Base-by-base conservation (phyloP, 768 basidiomycete genomes). In the Pleurotus tuoliensis region DNA sequence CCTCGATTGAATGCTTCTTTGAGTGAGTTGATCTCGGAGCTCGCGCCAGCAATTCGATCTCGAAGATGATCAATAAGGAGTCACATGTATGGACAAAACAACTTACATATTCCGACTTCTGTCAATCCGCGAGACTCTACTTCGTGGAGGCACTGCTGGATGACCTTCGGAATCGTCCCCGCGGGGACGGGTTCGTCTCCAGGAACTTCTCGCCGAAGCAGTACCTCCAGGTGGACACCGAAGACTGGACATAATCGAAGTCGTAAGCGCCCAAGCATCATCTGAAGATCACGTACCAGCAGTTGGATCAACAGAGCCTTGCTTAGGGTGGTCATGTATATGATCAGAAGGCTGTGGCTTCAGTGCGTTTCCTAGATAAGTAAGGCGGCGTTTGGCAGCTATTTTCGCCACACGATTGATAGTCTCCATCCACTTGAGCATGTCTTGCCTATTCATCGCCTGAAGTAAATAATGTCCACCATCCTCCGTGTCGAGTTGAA, bases 31-130 rank as follows among this genome's bases (percentile, higher is more conserved):
- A 91, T 88, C 58, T 87, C 86, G 0, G 79, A 82, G 11, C 77
- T 76, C 5, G 90, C 89, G 1, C 92, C 92, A 8, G 91, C 86
- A 56, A 94, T 85, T 50, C 92, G 91, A 72, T 93, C 91, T 92
- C 58, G 39, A 20, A 49, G 30, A 15, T 22, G 43, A 56, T 61
- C 15, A 52, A 18, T 8, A 4, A 7, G 22, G 30, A 56, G 47
- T 16, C 7, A 20, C 47, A 44, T 37, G 9, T 37, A 24, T 5
- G 53, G 43, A 16, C 22, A 24, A 53, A 27, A n/a, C 18, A 20
- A 76, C 87, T 63, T 69, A 90, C 91, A 94, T 24, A 94, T 90
- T 13, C 92, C 92, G 60, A 88, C 83, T 76, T 94, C 92, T 15
- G 73, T 82, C 61, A 94, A 71, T 11, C 92, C 92, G 54, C 90